Conservation (phyloP, 805 yeast genomes). For the Nakazawaea ernobii region DNA sequence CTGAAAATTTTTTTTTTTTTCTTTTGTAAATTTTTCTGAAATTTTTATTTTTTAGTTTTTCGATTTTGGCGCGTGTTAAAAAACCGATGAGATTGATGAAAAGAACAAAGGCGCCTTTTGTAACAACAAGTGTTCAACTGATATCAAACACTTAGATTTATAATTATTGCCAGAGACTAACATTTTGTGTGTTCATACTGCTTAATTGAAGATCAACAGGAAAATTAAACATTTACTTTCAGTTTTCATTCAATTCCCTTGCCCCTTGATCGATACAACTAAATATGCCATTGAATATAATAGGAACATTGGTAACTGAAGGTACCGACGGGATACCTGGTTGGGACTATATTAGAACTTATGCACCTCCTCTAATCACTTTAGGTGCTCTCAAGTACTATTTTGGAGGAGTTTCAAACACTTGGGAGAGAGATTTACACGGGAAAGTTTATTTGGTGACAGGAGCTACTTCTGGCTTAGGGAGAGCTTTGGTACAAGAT, state of each 20-base stretch:
- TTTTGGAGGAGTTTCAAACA: constrained; percentile 73
- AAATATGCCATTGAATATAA: constrained; percentile 82
- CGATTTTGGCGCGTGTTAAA: not conserved
- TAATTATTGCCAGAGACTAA: no score
- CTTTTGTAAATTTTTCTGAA: not conserved
- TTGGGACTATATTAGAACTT: constrained; percentile 50
- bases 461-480: constrained; percentile 95
- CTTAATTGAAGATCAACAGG: not conserved
- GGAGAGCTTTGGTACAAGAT: constrained; percentile 68
- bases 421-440: constrained; percentile 90
- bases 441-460: constrained; percentile 80
- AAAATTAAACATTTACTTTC: not conserved
- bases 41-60: no score
- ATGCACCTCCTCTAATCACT: constrained; percentile 49
- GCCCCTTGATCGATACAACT: constrained; percentile 16
- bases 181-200: no score
- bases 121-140: not conserved
- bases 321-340: constrained; percentile 78
- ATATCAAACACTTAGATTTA: not conserved
- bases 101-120: not conserved
- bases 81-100: not conserved
- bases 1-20: constrained; percentile 32
- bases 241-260: no score
- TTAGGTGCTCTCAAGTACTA: constrained; percentile 57
- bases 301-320: constrained; percentile 61